Conservation (phyloP, 768 basidiomycete genomes). For the Russula emetica region DNA sequence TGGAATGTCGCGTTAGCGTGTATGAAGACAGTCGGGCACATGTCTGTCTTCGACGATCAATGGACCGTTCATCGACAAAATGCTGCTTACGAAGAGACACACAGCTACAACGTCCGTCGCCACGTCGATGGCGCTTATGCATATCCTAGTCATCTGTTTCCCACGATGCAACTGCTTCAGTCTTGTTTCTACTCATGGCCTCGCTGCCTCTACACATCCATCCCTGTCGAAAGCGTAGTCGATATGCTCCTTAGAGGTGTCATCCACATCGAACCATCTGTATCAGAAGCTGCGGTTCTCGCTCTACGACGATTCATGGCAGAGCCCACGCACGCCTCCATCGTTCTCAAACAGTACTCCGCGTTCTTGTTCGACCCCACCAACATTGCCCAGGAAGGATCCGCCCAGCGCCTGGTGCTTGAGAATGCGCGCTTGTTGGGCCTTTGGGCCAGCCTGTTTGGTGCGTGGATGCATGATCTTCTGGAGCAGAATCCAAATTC, state of each 20-base stretch:
- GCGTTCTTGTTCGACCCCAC: slow-evolving; percentile 70
- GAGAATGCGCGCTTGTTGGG: slow-evolving; percentile 64
- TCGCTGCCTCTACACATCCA: slow-evolving; percentile 58
- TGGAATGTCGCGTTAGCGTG: slow-evolving; percentile 55
- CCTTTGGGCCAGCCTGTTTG: slow-evolving; percentile 71
- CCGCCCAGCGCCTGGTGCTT: slow-evolving; percentile 56
- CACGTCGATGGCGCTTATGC: slow-evolving; percentile 63
- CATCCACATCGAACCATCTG: slow-evolving; percentile 76
- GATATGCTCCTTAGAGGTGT: slow-evolving; percentile 78
- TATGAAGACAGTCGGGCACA: slow-evolving; percentile 60
- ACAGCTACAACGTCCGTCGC: slow-evolving; percentile 60
- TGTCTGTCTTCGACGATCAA: slow-evolving; percentile 84
- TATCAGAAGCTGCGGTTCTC: slow-evolving; percentile 62
- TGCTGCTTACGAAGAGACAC: slow-evolving; percentile 62
- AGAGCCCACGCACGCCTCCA: slow-evolving; percentile 50
- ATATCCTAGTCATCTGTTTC: slow-evolving; percentile 56
- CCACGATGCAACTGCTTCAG: slow-evolving; percentile 68
- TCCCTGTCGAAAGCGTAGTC: slow-evolving; percentile 55
- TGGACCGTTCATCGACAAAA: slow-evolving; percentile 62
- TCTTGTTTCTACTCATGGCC: slow-evolving; percentile 84
- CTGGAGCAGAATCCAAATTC: slow-evolving; percentile 40
- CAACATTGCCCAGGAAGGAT: slow-evolving; percentile 58
- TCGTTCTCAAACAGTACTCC: slow-evolving; percentile 61
- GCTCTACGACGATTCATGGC: slow-evolving; percentile 72
- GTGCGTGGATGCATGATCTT: slow-evolving; percentile 57